phyloP scores from a whole-genome alignment of 257 asterid genomes.

The Sherardia arvensis region DNA sequence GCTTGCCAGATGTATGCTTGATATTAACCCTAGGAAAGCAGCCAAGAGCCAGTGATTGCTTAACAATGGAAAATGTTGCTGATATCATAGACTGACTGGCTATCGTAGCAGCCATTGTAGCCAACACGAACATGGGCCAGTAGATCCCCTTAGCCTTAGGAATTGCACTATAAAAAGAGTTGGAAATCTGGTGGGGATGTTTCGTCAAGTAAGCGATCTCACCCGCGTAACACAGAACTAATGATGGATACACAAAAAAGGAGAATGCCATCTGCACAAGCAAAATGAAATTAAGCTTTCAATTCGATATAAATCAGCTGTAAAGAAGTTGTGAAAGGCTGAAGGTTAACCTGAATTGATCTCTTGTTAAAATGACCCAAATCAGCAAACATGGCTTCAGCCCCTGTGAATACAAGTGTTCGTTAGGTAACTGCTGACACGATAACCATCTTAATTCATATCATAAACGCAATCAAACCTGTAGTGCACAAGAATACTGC shows the following conservation, averaged over 20 bases:
- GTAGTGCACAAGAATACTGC: slow-evolving; percentile 22
- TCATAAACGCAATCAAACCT: too few species aligned
- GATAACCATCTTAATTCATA: too few species aligned
- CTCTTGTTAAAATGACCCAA: slow-evolving; percentile 24
- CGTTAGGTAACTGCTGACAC: background rate
- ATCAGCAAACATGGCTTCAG: slow-evolving; percentile 30
- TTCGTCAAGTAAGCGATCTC: slow-evolving; percentile 18
- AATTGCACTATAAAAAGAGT: slow-evolving; percentile 21
- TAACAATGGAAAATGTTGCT: slow-evolving; percentile 52
- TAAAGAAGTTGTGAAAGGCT: too few species aligned
- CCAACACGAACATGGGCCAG: slow-evolving; percentile 70
- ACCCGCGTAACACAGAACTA: slow-evolving; percentile 9
- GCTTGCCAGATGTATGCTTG: slow-evolving; percentile 49
- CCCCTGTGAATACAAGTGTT: slow-evolving; percentile 7
- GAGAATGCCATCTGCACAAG: slow-evolving; percentile 12
- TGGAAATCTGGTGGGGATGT: slow-evolving; percentile 7
- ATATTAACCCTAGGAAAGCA: slow-evolving; percentile 61
- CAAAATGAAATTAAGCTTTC: too few species aligned
- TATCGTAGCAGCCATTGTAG: slow-evolving; percentile 38
- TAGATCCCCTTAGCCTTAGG: slow-evolving; percentile 30
- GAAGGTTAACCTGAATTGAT: slow-evolving; percentile 14
- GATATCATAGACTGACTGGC: slow-evolving; percentile 73
- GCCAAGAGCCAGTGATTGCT: slow-evolving; percentile 51
- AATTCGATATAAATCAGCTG: too few species aligned
- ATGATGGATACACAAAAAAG: slow-evolving; percentile 13